Base-by-base conservation (phyloP, 768 basidiomycete species). In the Vishniacozyma victoriae region DNA sequence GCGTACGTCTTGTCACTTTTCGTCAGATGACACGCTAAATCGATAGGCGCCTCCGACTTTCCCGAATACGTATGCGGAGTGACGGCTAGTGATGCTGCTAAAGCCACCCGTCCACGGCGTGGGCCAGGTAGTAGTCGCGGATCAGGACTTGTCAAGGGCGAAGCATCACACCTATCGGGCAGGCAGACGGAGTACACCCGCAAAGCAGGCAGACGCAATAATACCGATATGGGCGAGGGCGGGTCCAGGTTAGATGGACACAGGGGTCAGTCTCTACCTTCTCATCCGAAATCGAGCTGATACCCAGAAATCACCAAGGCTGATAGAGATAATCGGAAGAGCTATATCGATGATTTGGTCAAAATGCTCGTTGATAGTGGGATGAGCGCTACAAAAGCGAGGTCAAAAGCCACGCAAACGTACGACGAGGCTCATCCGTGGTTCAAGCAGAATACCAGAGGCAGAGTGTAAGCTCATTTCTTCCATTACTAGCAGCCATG, bases 61-160 rank as follows among this genome's bases (percentile, higher is more conserved):
- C 69, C 69, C 5, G 67, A 71, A 54, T 69, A 71, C 38, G 54
- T 71, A 13, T 71, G 69, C 29, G 69, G 62, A 37, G 67, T 66
- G 2, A 59, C 57, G 41, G 58, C 58, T 1, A 64, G 65, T 12
- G 62, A 64, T 29, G 62, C 59, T 15, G 42, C 48, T 24, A 60
- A 64, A 48, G 65, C 65, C 6, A 49, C 41, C 20, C 27, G 54
- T 27, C 56, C 60, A 0, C 25, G 46, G 3, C 48, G 57, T 16
- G 55, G 58, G 18, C 54, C 57, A n/a, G 24, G 37, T n/a, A 26
- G 45, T 9, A 58, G 53, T 46, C 46, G 42, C 19, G 35, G 42
- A 3, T 50, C 54, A 14, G 57, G 60, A 12, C 36, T 65, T 23
- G 59, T 59, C 27, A 53, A 63, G 35, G 69, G 63, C 4, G 62